phyloP scores from a whole-genome alignment of 257 asterid genomes.

The Solanum acaule region DNA sequence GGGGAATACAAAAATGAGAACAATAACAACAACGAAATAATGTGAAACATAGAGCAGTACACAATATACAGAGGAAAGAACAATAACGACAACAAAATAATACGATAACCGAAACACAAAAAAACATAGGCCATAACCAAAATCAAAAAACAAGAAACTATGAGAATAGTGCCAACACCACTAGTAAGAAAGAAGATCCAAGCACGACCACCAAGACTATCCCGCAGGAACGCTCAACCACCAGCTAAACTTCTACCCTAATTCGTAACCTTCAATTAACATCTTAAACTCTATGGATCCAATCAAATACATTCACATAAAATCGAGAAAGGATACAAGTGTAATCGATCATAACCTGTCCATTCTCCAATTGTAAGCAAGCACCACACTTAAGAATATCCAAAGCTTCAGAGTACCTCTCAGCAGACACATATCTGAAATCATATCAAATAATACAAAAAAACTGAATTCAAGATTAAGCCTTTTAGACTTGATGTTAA shows the following conservation, averaged over 20 bases:
- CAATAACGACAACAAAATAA: not conserved
- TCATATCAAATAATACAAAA: not conserved
- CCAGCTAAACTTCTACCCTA: not conserved
- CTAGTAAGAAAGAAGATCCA: not conserved
- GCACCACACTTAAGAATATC: slow-evolving; percentile 90
- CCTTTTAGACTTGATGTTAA: not conserved
- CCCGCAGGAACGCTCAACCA: not conserved
- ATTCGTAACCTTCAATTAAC: not conserved
- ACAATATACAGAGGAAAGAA: not conserved
- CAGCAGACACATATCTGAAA: slow-evolving; percentile 53
- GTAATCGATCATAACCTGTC: slow-evolving; percentile 43
- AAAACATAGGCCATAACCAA: not conserved
- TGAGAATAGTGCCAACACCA: not conserved
- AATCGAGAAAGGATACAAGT: not conserved
- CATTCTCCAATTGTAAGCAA: slow-evolving; percentile 74
- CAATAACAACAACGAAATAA: not conserved
- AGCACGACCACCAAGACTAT: not conserved
- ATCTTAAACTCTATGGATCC: not conserved
- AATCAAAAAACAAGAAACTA: not conserved
- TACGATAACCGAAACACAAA: not conserved
- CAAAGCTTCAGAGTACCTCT: slow-evolving; percentile 69
- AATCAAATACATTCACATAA: not conserved
- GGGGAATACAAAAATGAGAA: not conserved
- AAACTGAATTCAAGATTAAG: not conserved
- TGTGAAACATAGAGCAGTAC: not conserved